Percentiles rank a stretch among this genome's conserved stretches.
phyloP scores from a whole-genome alignment of 805 yeast species.

The Candida sonorensis region DNA sequence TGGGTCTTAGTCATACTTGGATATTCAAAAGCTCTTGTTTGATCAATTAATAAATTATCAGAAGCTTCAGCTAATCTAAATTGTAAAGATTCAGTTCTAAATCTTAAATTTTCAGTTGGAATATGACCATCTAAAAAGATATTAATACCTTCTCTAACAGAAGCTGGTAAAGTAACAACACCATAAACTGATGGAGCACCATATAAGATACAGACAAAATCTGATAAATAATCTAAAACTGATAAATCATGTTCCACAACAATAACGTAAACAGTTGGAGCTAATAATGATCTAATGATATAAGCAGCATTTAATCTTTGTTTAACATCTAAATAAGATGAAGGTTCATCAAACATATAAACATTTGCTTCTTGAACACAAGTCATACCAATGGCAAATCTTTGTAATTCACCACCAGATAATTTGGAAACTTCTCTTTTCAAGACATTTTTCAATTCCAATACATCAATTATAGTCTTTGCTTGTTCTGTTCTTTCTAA shows the following conservation, averaged over 20 bases:
- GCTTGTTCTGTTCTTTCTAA: constrained; percentile 64
- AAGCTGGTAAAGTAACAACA: constrained; percentile 93
- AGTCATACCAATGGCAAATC: constrained; percentile 97
- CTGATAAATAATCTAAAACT: constrained; percentile 93
- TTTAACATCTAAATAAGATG: constrained; percentile 96
- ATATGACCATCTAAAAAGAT: constrained; percentile 97
- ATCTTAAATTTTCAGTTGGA: constrained; percentile 93
- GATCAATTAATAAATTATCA: constrained; percentile 69
- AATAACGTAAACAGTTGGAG: constrained; percentile 76
- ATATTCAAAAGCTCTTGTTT: constrained; percentile 68
- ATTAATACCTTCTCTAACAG: constrained; percentile 98
- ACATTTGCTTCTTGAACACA: constrained; percentile 93
- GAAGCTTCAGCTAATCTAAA: constrained; percentile 88
- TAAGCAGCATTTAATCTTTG: constrained; percentile 98
- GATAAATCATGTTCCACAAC: constrained; percentile 99
- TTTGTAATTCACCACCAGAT: constrained; percentile 98
- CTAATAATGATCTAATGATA: constrained; percentile 80
- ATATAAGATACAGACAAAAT: constrained; percentile 91
- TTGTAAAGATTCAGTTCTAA: constrained; percentile 92
- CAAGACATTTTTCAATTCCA: constrained; percentile 72
- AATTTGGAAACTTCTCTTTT: constrained; percentile 84
- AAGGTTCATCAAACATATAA: constrained; percentile 99
- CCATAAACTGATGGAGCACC: constrained; percentile 99
- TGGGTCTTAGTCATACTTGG: constrained; percentile 84
- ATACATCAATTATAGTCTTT: constrained; percentile 55